A percentile compares a stretch with the other conserved stretches of the same genome.
Conservation (phyloP, 345 rosid genomes). For the Eucalyptus dawsonii region DNA sequence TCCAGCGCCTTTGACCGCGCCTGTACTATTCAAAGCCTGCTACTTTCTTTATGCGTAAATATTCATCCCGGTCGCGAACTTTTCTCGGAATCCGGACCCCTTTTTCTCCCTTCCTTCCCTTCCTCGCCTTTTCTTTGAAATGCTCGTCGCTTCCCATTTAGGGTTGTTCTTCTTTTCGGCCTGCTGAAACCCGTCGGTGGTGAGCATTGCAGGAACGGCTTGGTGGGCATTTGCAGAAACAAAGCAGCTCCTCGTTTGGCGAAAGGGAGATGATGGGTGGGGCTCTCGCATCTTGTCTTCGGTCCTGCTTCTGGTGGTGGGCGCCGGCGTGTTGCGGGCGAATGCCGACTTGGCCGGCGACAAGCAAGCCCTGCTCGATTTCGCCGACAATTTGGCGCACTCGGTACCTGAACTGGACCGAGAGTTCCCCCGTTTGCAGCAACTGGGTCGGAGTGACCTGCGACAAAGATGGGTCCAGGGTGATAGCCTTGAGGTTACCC, state of each 20-base stretch:
- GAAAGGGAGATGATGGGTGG: neutral
- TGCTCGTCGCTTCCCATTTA: neutral
- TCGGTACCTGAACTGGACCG: conserved; percentile 57
- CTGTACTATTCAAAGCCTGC: conserved; percentile 21
- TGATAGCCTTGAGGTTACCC: conserved; percentile 66
- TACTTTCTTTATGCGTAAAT: conserved; percentile 16
- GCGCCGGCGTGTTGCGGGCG: conserved; percentile 11
- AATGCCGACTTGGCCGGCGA: conserved; percentile 50
- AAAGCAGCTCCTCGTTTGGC: conserved; percentile 24
- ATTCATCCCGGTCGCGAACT: conserved; percentile 30
- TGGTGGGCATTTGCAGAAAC: conserved; percentile 18
- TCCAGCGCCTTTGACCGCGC: conserved; percentile 11
- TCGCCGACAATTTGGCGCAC: conserved; percentile 25
- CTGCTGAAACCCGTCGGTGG: neutral
- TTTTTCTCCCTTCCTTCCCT: neutral
- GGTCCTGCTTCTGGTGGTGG: conserved; percentile 9
- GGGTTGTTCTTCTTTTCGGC: neutral
- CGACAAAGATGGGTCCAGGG: conserved; percentile 28
- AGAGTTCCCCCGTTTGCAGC: conserved; percentile 33
- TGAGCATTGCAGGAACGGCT: conserved; percentile 22
- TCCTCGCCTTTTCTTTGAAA: conserved; percentile 14
- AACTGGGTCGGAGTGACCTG: conserved; percentile 80
- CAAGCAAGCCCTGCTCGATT: conserved; percentile 65
- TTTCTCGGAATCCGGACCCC: conserved; percentile 32
- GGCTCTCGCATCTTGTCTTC: conserved; percentile 16